Evolutionary conservation across 1,284 basidiomycete genomes (phyloP).

Genomic region (Gymnopus androsaceus): DNA sequence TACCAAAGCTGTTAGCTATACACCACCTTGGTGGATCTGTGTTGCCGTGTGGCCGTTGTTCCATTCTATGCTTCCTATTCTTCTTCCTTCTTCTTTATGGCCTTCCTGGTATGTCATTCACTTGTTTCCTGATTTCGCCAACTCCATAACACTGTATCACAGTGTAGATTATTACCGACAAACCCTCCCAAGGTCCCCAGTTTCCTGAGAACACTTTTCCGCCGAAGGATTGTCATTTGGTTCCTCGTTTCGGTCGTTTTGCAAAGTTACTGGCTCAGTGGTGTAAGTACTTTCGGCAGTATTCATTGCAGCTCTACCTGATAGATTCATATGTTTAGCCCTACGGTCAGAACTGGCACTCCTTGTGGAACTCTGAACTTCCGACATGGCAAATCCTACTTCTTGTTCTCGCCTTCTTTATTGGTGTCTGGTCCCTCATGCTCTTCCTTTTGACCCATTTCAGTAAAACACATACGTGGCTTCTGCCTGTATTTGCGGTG

Average conservation of each 20-base stretch:
- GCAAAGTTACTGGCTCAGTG: conserved; percentile 91
- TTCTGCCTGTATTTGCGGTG: conserved; percentile 90
- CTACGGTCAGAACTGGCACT: conserved; percentile 91
- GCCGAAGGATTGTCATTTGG: conserved; percentile 89
- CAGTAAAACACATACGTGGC: conserved; percentile 92
- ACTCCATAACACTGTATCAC: neutral
- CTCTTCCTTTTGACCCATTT: conserved; percentile 79
- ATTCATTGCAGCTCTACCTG: conserved; percentile 1
- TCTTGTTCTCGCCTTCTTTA: conserved; percentile 82
- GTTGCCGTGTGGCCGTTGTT: conserved; percentile 82
- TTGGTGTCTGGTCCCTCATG: conserved; percentile 80
- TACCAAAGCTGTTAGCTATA: conserved; percentile 45
- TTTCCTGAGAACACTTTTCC: conserved; percentile 85
- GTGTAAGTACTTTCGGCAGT: conserved; percentile 51
- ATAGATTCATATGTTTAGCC: conserved; percentile 47
- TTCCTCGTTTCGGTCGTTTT: conserved; percentile 88
- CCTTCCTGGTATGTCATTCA: conserved; percentile 64
- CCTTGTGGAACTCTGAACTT: conserved; percentile 85
- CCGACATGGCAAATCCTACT: conserved; percentile 82
- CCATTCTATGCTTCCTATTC: conserved; percentile 73
- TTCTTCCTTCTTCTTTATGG: conserved; percentile 83
- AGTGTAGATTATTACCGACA: conserved; percentile 86
- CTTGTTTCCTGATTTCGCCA: neutral
- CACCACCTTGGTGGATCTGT: conserved; percentile 82
- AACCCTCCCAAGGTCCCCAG: conserved; percentile 89